Conservation (phyloP, 2,329 filamentous ascomycete species). For the Fusarium keratoplasticum region DNA sequence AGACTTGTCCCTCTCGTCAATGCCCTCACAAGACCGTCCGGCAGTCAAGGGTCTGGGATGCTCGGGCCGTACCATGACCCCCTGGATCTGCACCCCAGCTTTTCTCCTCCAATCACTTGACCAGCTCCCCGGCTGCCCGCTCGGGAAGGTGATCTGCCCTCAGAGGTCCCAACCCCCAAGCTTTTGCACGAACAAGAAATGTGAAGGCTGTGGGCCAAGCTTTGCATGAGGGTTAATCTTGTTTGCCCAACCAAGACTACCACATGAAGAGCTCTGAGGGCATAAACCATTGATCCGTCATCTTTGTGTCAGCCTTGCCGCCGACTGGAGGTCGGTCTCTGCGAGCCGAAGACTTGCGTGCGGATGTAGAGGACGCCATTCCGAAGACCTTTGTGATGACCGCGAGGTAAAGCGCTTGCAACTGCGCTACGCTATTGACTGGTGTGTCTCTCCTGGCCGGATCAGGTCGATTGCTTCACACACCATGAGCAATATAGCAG, state of each 20-base stretch:
- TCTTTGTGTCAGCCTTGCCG: background rate
- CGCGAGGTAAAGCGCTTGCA: background rate
- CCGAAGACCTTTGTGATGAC: background rate
- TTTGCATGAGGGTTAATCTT: background rate
- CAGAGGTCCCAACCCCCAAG: background rate
- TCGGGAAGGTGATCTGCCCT: constrained; percentile 30
- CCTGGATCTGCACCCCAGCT: constrained; percentile 41
- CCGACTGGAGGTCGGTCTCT: background rate
- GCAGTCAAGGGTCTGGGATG: constrained; percentile 39
- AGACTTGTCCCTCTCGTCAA: constrained; percentile 20
- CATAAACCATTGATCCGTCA: background rate
- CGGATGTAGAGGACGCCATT: background rate
- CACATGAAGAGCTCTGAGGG: background rate
- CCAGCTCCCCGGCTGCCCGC: constrained; percentile 28
- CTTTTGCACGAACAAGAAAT: constrained; percentile 9
- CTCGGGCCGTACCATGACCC: constrained; percentile 42
- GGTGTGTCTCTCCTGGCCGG: background rate
- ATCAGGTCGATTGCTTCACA: background rate
- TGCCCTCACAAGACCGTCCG: constrained; percentile 11
- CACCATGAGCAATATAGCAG: background rate
- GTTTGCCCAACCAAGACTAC: background rate
- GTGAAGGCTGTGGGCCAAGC: background rate
- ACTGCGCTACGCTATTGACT: background rate
- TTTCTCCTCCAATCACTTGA: constrained; percentile 36
- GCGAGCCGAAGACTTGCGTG: background rate